Conservation (phyloP, 495 filamentous ascomycete species). For the Patellaria atrata region DNA sequence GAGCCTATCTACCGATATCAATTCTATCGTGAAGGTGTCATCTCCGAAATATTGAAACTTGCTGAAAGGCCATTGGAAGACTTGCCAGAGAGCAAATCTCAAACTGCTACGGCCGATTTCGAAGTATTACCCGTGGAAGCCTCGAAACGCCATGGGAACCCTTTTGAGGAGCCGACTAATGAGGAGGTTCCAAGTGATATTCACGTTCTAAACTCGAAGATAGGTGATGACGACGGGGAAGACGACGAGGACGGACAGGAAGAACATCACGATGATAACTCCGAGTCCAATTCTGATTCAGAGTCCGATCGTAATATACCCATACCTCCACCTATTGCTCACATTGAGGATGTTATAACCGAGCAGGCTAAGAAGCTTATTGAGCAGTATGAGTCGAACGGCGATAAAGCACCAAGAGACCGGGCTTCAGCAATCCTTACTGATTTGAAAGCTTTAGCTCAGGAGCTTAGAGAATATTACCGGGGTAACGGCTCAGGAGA, state of each 20-base stretch:
- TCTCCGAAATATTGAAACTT: slow-evolving; percentile 76
- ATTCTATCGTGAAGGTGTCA: slow-evolving; percentile 94
- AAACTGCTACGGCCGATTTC: slow-evolving; percentile 18
- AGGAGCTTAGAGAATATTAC: slow-evolving; percentile 57
- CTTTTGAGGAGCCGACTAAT: slow-evolving; percentile 32
- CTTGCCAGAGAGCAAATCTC: slow-evolving; percentile 12
- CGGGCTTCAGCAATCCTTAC: slow-evolving; percentile 63
- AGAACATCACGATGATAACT: slow-evolving; percentile 40
- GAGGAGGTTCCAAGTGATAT: slow-evolving; percentile 36
- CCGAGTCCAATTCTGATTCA: slow-evolving; percentile 36
- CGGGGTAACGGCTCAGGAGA: slow-evolving; percentile 36
- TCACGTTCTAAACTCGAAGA: slow-evolving; percentile 28
- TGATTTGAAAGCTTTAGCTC: slow-evolving; percentile 54
- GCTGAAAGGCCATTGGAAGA: slow-evolving; percentile 33
- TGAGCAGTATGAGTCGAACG: slow-evolving; percentile 63
- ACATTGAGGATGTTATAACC: slow-evolving; percentile 59
- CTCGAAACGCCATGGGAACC: no score
- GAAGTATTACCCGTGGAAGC: no score
- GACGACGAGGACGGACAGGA: slow-evolving; percentile 46
- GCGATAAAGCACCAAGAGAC: slow-evolving; percentile 51
- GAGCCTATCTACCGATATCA: slow-evolving; percentile 86
- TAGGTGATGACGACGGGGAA: slow-evolving; percentile 42
- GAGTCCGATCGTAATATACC: slow-evolving; percentile 30
- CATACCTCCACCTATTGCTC: slow-evolving; percentile 38
- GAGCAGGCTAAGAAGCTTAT: slow-evolving; percentile 67